These are phyloP conservation scores for Penicillium sp. DNA, from an alignment of 2,329 filamentous ascomycete genomes.

Conservation along the genomic window DNA sequence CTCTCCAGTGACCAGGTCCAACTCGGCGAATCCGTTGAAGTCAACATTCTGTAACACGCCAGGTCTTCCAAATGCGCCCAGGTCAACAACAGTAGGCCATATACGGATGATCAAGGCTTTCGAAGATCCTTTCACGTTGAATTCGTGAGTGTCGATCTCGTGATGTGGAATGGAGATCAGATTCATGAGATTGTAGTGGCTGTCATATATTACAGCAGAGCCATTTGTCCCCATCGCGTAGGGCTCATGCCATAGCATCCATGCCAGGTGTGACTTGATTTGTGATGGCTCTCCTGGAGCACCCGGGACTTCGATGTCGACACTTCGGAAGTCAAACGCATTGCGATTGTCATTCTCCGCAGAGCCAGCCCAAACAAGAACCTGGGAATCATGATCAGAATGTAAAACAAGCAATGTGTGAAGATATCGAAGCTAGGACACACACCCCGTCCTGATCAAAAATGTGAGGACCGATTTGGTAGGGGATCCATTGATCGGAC, in stretches of 20 bases:
- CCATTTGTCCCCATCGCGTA: background rate
- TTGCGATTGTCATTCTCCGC: background rate
- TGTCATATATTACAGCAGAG: conserved; percentile 1
- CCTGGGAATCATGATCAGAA: background rate
- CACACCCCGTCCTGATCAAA: conserved; percentile 51
- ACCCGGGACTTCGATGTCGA: background rate
- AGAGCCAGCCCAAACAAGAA: conserved; percentile 11
- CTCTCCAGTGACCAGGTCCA: conserved; percentile 6
- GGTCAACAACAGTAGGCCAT: background rate
- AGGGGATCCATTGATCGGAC: conserved; percentile 37
- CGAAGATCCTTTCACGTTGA: conserved; percentile 1
- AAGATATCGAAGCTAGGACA: background rate
- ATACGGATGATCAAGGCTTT: background rate
- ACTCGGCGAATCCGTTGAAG: conserved; percentile 5
- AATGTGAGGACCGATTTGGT: conserved; percentile 52
- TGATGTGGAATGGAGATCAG: background rate
- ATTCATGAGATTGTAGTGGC: background rate
- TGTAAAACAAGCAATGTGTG: background rate
- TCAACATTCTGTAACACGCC: background rate
- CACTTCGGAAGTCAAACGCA: conserved; percentile 6
- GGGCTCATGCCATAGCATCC: background rate
- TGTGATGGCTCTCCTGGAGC: background rate
- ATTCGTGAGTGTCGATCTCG: conserved; percentile 1
- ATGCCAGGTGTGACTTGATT: background rate
- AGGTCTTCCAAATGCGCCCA: conserved; percentile 3